A percentile compares a stretch with the other conserved stretches of the same genome.
These are phyloP conservation scores for Diaporthe australafricana DNA, from an alignment of 2,329 filamentous ascomycete species.

Conservation along the genomic window DNA sequence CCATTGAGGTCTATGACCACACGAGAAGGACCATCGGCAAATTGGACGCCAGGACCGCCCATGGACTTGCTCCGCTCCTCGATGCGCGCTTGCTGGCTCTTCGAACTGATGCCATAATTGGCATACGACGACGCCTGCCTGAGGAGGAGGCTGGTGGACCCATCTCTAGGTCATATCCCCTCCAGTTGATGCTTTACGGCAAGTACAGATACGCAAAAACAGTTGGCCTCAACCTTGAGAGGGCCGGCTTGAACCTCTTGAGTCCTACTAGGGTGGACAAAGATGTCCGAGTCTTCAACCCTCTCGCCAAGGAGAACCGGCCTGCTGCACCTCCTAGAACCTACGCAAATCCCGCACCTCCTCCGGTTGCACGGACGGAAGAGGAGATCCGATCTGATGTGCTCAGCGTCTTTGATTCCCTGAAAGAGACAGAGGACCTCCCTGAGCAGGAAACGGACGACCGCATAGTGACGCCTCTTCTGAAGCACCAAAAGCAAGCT, in stretches of 20 bases:
- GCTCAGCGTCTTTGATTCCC: conserved; percentile 86
- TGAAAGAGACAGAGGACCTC: conserved; percentile 80
- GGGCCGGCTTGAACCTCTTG: conserved; percentile 74
- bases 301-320: conserved; percentile 69
- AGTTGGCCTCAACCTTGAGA: conserved; percentile 76
- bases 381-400: conserved; percentile 91
- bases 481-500: conserved; percentile 91
- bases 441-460: conserved; percentile 76
- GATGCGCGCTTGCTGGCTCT: conserved; percentile 73
- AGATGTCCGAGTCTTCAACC: conserved; percentile 80
- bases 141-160: conserved; percentile 74
- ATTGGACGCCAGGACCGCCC: conserved; percentile 76
- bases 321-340: conserved; percentile 4
- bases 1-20: conserved; percentile 80
- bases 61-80: conserved; percentile 77
- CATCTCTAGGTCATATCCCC: conserved; percentile 69
- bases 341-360: conserved; percentile 48
- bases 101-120: conserved; percentile 79
- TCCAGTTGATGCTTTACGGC: conserved; percentile 85
- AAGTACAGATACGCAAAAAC: conserved; percentile 72
- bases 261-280: conserved; percentile 74
- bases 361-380: conserved; percentile 69
- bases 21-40: conserved; percentile 78
- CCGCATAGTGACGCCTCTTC: conserved; percentile 73
- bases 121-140: conserved; percentile 70